Conservation (phyloP, 805 yeast species). For the Ogataea angusta region DNA sequence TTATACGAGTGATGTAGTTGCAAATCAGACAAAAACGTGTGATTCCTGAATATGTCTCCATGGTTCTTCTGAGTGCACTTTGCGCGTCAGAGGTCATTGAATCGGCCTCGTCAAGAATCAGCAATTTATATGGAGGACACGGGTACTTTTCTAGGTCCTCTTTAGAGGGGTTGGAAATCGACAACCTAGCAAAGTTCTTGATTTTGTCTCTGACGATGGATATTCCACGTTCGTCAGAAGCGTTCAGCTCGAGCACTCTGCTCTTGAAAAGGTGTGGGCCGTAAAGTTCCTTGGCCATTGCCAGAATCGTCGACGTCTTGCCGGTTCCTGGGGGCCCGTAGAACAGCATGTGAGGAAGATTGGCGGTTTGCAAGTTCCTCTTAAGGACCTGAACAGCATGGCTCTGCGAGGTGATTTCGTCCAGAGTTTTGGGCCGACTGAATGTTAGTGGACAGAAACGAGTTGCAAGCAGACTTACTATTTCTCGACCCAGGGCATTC, state of each 20-base stretch:
- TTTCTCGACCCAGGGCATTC: constrained; percentile 91
- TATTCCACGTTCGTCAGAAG: constrained; percentile 90
- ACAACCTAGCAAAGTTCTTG: constrained; percentile 80
- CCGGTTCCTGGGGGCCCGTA: constrained; percentile 97
- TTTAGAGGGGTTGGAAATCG: constrained; percentile 74
- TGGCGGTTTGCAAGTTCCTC: constrained; percentile 73
- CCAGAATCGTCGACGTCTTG: constrained; percentile 83
- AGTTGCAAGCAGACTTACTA: constrained; percentile 39
- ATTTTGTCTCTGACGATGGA: constrained; percentile 82
- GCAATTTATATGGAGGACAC: constrained; percentile 94
- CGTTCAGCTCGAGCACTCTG: constrained; percentile 79
- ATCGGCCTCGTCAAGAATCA: constrained; percentile 93
- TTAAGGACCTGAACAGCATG: constrained; percentile 82
- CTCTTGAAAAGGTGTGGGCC: constrained; percentile 68
- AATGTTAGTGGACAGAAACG: background rate
- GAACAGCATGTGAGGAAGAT: constrained; percentile 87
- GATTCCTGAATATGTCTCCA: constrained; percentile 85
- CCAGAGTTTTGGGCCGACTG: constrained; percentile 79
- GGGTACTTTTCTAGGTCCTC: constrained; percentile 75
- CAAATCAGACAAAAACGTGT: constrained; percentile 94
- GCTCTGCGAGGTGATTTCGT: constrained; percentile 89
- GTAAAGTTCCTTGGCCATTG: constrained; percentile 73
- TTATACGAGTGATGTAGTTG: constrained; percentile 93
- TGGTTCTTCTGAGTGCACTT: constrained; percentile 88
- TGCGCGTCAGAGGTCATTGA: constrained; percentile 98